Base-by-base conservation (phyloP, 441 rosid species). In the Melastoma candidum region DNA sequence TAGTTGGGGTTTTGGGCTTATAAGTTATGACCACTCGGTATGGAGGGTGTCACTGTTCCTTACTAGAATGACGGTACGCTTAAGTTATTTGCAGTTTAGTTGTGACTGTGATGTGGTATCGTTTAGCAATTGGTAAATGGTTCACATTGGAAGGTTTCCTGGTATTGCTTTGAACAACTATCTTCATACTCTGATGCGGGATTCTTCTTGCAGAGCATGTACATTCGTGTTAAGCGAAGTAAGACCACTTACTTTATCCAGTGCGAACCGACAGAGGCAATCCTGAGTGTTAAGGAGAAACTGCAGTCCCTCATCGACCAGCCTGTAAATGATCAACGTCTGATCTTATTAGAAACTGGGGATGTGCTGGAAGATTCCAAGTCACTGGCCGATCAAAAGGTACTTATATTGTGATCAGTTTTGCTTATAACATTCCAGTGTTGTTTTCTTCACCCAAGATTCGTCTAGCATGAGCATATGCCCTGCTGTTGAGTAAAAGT, bases 381-480 rank as follows among this genome's bases (percentile, higher is more conserved):
- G 72, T 64, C 94, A 49, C 68, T 88, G 67, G 95, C 94, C 1
- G 95, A 92, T 46, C 87, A 84, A 58, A 84, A 88, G 87, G 98
- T 77, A 72, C 41, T 5, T 49, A 26, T 49, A 9, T 12, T 13
- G 11, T 43, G 14, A 8, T n/a, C 22, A 11, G 49, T 32, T 49
- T 1, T 11, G 10, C 36, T 65, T 2, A 11, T 47, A 46, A 45
- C 53, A 4, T 9, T 4, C 41, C 41, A 6, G 8, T 36, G 8
- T 36, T 36, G 8, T 36, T 36, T 36, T 1, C 6, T 36, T 17
- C 22, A 17, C 22, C 22, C 41, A 36, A 36, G 41, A 36, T 36
- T 36, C 7, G 8, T 36, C 41, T 43, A 17, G 17, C 59, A 24
- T 26, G 32, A 8, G 7, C 6, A 13, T 44, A 17, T 27, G 51